phyloP scores from a whole-genome alignment of 164 flowering plant species.

The Macadamia tetraphylla region DNA sequence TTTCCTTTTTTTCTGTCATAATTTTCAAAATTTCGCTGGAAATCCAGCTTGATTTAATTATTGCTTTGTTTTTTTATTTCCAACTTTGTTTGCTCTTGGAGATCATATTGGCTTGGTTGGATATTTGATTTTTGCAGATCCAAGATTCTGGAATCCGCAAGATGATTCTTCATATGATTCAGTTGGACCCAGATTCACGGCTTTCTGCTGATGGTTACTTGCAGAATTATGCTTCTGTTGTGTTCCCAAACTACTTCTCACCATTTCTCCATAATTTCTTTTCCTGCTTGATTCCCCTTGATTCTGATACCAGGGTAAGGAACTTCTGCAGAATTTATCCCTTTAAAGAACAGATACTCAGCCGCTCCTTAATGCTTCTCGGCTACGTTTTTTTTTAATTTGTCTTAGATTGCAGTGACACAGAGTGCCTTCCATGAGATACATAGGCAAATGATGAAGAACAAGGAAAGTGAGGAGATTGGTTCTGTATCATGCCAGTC shows the following conservation, averaged over 20 bases:
- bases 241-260: conserved; percentile 84
- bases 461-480: conserved; percentile 27
- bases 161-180: conserved; percentile 99
- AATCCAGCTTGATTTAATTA: neutral
- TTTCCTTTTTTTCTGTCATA: neutral
- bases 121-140: conserved; percentile 43
- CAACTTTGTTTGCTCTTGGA: neutral
- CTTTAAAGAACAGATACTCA: neutral
- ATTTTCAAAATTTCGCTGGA: neutral
- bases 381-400: conserved; percentile 7
- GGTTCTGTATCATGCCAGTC: conserved; percentile 14
- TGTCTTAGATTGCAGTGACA: conserved; percentile 67
- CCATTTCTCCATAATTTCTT: conserved; percentile 92
- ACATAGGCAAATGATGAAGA: conserved; percentile 75
- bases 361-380: neutral
- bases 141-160: conserved; percentile 87
- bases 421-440: conserved; percentile 82
- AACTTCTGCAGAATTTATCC: conserved; percentile 4
- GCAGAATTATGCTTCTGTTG: conserved; percentile 64
- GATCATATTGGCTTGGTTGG: neutral
- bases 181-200: conserved; percentile 82
- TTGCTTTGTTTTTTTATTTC: neutral
- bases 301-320: conserved; percentile 89
- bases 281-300: conserved; percentile 84
- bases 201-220: conserved; percentile 87